Evolutionary conservation across 345 rosid genomes (phyloP).

Genomic region (Heritiera fomes): DNA sequence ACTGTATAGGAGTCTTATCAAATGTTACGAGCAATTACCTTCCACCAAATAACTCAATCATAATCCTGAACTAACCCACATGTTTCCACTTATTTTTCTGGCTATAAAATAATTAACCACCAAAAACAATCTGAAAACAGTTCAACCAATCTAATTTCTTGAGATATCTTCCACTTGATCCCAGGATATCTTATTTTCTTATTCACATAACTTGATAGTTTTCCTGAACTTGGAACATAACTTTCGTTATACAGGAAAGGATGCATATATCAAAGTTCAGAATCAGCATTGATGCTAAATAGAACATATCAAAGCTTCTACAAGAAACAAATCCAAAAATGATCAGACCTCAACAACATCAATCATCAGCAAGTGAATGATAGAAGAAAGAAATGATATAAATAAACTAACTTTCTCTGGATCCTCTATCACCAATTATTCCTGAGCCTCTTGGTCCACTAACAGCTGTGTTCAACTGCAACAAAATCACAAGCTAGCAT

Average conservation of each 20-base stretch:
- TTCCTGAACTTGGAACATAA: neutral
- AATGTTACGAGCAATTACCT: neutral
- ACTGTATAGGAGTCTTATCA: neutral
- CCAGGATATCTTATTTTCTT: neutral
- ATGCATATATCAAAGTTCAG: neutral
- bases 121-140: neutral
- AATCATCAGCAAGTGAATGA: neutral
- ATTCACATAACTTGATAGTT: neutral
- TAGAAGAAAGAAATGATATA: neutral
- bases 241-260: neutral
- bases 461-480: conserved; percentile 73
- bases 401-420: conserved; percentile 76
- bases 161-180: neutral
- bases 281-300: neutral
- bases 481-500: conserved; percentile 21
- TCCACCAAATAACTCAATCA: conserved; percentile 6
- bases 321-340: neutral
- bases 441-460: conserved; percentile 59
- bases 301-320: conserved; percentile 4
- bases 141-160: neutral
- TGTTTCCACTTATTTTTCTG: neutral
- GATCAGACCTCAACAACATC: neutral
- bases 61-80: neutral
- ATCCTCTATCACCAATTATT: conserved; percentile 58
- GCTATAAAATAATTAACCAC: neutral